These are phyloP conservation scores for Acacia acuminata DNA, from an alignment of 306 rosid species.

Conservation along the genomic window DNA sequence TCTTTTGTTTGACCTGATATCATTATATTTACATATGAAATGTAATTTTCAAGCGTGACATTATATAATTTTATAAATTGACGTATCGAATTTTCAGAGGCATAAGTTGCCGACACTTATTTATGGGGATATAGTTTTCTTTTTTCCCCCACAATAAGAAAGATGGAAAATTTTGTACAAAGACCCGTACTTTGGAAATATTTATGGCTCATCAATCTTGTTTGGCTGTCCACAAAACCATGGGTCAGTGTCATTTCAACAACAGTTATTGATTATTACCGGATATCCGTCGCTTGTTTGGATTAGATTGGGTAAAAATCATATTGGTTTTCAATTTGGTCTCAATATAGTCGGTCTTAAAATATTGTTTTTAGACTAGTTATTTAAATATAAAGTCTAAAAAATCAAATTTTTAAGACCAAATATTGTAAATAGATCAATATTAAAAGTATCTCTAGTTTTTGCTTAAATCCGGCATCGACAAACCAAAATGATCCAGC, in stretches of 20 bases:
- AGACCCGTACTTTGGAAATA: slow-evolving; percentile 32
- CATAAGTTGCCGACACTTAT: slow-evolving; percentile 6
- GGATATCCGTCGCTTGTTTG: too few relatives aligned
- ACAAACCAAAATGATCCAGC: too few relatives aligned
- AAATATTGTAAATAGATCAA: too few relatives aligned
- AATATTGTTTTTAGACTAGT: too few relatives aligned
- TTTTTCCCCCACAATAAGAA: not conserved
- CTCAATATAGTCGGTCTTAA: too few relatives aligned
- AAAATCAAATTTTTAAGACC: too few relatives aligned
- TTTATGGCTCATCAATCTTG: slow-evolving; percentile 34
- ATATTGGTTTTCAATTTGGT: too few relatives aligned
- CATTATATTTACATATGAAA: not conserved
- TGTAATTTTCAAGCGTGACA: not conserved
- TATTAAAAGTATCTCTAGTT: too few relatives aligned
- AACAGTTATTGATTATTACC: not conserved
- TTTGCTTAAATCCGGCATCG: too few relatives aligned
- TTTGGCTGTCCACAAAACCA: slow-evolving; percentile 33
- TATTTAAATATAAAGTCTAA: too few relatives aligned
- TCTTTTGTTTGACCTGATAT: not conserved
- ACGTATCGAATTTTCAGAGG: not conserved
- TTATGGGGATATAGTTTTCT: not conserved
- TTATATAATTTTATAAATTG: not conserved
- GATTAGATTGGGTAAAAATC: too few relatives aligned
- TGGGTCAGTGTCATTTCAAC: slow-evolving; percentile 17
- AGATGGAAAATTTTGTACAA: not conserved